Evolutionary conservation across 2,329 filamentous ascomycete species (phyloP), one percentile per base, ranked within the genome.

Genomic region (Colletotrichum caudatum): DNA sequence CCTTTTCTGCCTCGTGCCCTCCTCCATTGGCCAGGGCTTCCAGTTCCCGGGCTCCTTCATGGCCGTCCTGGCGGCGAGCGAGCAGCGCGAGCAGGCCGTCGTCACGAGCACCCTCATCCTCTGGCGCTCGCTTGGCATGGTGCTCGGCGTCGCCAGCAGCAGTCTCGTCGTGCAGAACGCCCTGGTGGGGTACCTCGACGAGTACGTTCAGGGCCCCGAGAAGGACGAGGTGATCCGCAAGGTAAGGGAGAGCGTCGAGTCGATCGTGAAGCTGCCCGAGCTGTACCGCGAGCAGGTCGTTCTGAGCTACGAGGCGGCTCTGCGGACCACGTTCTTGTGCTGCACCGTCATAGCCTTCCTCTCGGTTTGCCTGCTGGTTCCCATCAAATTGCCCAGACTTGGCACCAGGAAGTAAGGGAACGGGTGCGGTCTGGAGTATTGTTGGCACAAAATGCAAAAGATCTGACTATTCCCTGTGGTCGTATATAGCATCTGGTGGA

Each of bases 131-230:
- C 80, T 95, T 6, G 93, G 93, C 8, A 88, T 87, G 67, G 92
- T 95, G 1, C 85, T 94, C 77, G 93, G 93, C n/a, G 88, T 95
- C 56, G 90, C 92, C 0, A 83, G 87, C 64, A 92, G 90, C 74
- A 93, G 91, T 77, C 85, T 94, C 69, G 88, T 94, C 9, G 83
- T 95, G 73, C 93, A 95, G 81, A 94, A 94, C 76, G 86, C 88
- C 0, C 82, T 95, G 63, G 81, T 88, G 11, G 81, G 84, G 23
- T 91, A 90, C 74, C 84, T 95, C 6, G 80, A 87, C 5, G 74
- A 78, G 14, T 85, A 87, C 44, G 90, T 95, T 11, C 84, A 83
- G 0, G 91, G 89, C 0, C 82, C 83, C 0, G 83, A 89, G 33
- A 92, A 90, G 76, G 83, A 84, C 0, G 81, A 85, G 58, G 81